A percentile compares a stretch with the other conserved stretches of the same genome.
phyloP scores from a whole-genome alignment of 2,329 filamentous ascomycete species.

The Talaromyces rugulosus region DNA sequence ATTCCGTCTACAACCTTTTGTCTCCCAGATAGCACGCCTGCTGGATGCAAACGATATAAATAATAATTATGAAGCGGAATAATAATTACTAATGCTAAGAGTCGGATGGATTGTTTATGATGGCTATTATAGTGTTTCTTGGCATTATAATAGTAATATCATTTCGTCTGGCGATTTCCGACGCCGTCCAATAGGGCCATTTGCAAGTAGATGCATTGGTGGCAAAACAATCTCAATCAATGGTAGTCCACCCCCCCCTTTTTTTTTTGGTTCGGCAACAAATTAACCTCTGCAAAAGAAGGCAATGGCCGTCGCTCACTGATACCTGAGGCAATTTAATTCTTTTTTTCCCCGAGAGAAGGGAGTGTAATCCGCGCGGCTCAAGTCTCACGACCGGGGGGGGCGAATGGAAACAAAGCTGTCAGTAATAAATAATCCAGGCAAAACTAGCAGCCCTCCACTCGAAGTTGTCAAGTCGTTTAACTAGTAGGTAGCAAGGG shows the following conservation, averaged over 20 bases:
- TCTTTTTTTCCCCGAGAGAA: background rate
- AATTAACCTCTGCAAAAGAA: background rate
- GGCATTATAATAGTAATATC: background rate
- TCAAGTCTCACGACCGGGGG: background rate
- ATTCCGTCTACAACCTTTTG: background rate
- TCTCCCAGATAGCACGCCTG: background rate
- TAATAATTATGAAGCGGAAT: background rate
- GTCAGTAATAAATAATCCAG: background rate
- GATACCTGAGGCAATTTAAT: background rate
- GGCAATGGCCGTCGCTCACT: background rate
- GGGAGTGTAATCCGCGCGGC: background rate
- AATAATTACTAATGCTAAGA: background rate
- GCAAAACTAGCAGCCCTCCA: no score
- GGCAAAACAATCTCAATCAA: background rate
- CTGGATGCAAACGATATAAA: no score
- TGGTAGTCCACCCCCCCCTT: background rate
- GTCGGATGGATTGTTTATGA: background rate
- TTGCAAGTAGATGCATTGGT: background rate
- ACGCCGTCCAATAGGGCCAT: background rate
- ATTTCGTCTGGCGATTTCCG: background rate
- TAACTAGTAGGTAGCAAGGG: background rate
- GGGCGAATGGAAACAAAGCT: background rate
- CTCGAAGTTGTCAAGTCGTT: no score
- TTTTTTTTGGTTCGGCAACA: background rate
- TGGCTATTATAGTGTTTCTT: background rate